Base-by-base conservation (phyloP, 2,329 filamentous ascomycete species). In the Calonectria pseudoturangicola region DNA sequence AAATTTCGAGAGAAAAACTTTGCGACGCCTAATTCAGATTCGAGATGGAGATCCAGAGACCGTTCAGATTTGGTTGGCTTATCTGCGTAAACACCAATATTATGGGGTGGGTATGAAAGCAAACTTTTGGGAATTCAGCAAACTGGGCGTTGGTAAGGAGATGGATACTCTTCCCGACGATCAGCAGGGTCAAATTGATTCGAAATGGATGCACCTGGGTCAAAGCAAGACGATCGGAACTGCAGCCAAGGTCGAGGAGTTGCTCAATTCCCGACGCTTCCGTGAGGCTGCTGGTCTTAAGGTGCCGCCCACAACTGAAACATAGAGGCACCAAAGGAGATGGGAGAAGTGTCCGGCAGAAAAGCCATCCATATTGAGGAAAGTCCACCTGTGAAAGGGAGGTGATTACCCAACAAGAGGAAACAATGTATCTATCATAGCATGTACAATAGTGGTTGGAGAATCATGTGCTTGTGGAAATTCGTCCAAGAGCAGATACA, bases 91-190 rank as follows among this genome's bases (percentile, higher is more conserved):
- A 85, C 93, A 98, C 82, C 94, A 95, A 50, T 98, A 97, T 83
- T 94, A 97, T 78, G 97, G 97, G n/a, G 93, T 98, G 48, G 97
- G 97, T 80, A 97, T 99, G 95, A 99, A 99, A 89, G 97, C 97
- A 66, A 98, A 99, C 83, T 90, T 98, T 63, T 99, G 94, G 92
- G 95, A 98, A 82, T 96, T 95, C 84, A 92, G 93, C 80, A 89
- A 90, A 70, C 82, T 96, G 72, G 93, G 93, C n/a, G 74, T 75
- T 5, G 79, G 79, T 16, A 76, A 79, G 68, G 54, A 74, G 51
- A 79, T 79, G 76, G 79, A 79, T 36, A 51, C 72, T 9, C 70
- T 79, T 21, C 73, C 72, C 18, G 75, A 82, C 45, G 73, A 74
- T 7, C 64, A 76, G 21, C 58, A 74, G 58, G 73, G 83, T 16